phyloP scores from a whole-genome alignment of 1,284 basidiomycete genomes.

The Rhodotorula sp. region DNA sequence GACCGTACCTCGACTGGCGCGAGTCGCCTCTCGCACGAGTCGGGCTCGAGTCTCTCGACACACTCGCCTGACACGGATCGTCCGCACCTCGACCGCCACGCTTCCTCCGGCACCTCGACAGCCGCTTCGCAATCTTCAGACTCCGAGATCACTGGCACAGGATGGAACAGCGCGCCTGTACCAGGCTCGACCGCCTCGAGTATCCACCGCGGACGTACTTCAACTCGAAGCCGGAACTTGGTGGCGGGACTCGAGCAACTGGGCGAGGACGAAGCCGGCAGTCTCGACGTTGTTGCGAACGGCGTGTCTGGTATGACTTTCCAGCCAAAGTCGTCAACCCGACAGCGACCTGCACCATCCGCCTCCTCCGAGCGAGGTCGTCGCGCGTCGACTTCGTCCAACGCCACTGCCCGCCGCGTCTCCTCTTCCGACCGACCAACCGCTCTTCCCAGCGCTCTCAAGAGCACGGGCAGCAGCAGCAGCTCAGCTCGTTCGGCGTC shows the following conservation, averaged over 20 bases:
- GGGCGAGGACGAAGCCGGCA: neutral
- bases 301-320: conserved; percentile 14
- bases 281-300: conserved; percentile 1
- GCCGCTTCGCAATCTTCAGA: conserved; percentile 15
- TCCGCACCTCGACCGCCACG: conserved; percentile 43
- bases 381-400: conserved; percentile 4
- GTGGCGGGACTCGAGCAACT: neutral
- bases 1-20: conserved; percentile 14
- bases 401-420: conserved; percentile 2
- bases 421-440: neutral
- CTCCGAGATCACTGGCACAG: neutral
- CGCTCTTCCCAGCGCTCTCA: conserved; percentile 17
- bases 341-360: neutral
- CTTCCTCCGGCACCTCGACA: conserved; percentile 10
- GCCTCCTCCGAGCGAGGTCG: conserved; percentile 4
- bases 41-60: conserved; percentile 7
- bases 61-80: conserved; percentile 1
- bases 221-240: neutral
- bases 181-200: conserved; percentile 27
- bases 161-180: conserved; percentile 28
- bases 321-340: neutral
- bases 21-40: conserved; percentile 27
- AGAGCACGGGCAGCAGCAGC: conserved; percentile 6
- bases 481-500: conserved; percentile 11
- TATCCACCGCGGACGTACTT: conserved; percentile 25